phyloP scores from a whole-genome alignment of 2,329 filamentous ascomycete genomes.

The Rutstroemia sp. region DNA sequence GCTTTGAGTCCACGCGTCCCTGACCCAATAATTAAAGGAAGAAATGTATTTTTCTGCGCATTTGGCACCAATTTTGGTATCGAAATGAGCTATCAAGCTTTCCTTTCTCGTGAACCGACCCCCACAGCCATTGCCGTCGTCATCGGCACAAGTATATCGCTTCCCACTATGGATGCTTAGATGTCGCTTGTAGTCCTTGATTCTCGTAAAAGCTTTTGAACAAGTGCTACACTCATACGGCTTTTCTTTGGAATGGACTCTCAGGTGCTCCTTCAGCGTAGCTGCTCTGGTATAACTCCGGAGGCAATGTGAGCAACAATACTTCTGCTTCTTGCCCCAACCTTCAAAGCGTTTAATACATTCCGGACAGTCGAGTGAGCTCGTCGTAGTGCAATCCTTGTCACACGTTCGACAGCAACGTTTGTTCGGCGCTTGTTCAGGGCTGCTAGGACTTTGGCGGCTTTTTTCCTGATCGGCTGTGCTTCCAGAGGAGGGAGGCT shows the following conservation, averaged over 20 bases:
- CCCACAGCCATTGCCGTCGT: background rate
- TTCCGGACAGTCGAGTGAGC: too few species aligned
- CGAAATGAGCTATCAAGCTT: background rate
- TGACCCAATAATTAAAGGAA: fast-evolving
- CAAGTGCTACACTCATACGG: background rate
- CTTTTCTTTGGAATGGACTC: background rate
- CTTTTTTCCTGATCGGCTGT: too few species aligned
- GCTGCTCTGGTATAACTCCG: background rate
- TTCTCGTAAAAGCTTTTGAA: background rate
- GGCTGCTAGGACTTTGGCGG: too few species aligned
- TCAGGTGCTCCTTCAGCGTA: background rate
- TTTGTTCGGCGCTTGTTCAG: too few species aligned
- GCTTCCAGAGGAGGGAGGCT: too few species aligned
- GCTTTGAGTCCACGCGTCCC: fast-evolving
- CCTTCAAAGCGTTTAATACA: too few species aligned
- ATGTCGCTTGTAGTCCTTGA: background rate
- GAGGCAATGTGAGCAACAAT: background rate
- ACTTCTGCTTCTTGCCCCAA: background rate
- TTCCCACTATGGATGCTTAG: background rate
- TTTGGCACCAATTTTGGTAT: background rate
- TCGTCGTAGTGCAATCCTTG: too few species aligned
- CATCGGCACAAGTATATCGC: background rate
- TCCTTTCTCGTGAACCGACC: background rate
- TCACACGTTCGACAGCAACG: too few species aligned
- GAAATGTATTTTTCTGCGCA: background rate